These are phyloP conservation scores for Spergularia marina DNA, from an alignment of 148 eudicot genomes.

Conservation along the genomic window DNA sequence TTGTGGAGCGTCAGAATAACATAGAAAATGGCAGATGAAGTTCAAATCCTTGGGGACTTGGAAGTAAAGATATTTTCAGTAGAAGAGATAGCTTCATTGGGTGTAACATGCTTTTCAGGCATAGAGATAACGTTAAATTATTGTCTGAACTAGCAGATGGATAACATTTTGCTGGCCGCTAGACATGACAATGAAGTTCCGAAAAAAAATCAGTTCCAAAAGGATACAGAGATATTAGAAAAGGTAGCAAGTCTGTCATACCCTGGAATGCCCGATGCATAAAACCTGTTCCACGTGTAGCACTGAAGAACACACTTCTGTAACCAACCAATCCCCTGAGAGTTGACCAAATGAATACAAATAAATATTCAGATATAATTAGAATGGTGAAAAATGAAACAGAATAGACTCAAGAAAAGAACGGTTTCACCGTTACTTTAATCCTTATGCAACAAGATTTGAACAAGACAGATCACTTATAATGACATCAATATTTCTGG, in stretches of 20 bases:
- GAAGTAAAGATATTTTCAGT: too few relatives aligned
- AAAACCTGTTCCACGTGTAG: constrained; percentile 95
- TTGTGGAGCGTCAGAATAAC: too few relatives aligned
- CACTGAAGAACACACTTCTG: constrained; percentile 95
- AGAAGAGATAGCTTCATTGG: too few relatives aligned
- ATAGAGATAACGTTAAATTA: too few relatives aligned
- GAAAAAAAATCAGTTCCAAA: too few relatives aligned
- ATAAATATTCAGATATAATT: neutral
- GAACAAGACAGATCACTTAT: neutral
- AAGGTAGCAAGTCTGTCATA: constrained; percentile 30
- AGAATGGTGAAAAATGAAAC: neutral
- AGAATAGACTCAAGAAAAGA: neutral
- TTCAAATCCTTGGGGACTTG: too few relatives aligned
- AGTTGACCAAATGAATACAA: constrained; percentile 14
- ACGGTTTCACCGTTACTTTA: neutral
- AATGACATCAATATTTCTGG: neutral
- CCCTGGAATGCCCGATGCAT: constrained; percentile 98
- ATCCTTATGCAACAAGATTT: neutral
- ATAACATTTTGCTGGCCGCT: too few relatives aligned
- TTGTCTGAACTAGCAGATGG: too few relatives aligned
- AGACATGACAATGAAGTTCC: too few relatives aligned
- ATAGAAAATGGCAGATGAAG: too few relatives aligned
- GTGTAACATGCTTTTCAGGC: too few relatives aligned
- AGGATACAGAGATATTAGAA: neutral
- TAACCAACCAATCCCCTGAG: constrained; percentile 99